Percentiles rank a stretch among this genome's conserved stretches.
These are phyloP conservation scores for Funneliformis caledonium DNA, from an alignment of 371 early-diverging fungal species.

Conservation along the genomic window DNA sequence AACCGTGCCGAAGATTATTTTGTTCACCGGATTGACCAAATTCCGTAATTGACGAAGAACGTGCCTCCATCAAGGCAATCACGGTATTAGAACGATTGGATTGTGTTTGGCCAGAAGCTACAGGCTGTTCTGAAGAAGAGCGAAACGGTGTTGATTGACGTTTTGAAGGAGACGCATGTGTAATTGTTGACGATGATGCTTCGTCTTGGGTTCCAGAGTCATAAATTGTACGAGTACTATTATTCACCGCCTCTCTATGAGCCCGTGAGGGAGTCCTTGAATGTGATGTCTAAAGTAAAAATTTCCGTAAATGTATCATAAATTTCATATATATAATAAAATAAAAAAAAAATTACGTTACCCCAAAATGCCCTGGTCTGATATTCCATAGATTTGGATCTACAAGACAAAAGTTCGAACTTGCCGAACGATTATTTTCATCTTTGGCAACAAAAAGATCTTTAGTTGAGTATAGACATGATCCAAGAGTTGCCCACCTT, in stretches of 20 bases:
- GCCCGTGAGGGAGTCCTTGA: not conserved
- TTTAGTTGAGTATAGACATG: slow-evolving; percentile 66
- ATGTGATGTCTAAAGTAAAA: not conserved
- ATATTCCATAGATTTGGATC: slow-evolving; percentile 71
- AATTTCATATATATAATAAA: not conserved
- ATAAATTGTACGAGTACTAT: not conserved
- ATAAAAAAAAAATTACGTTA: slow-evolving; percentile 32
- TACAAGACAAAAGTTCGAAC: slow-evolving; percentile 65
- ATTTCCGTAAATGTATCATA: not conserved
- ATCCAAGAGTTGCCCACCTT: slow-evolving; percentile 71
- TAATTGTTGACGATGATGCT: not conserved
- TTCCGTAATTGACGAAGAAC: slow-evolving; percentile 39
- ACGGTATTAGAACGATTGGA: slow-evolving; percentile 10
- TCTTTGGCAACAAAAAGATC: slow-evolving; percentile 67
- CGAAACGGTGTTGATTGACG: slow-evolving; percentile 42
- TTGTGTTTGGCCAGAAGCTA: slow-evolving; percentile 41
- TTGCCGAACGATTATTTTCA: slow-evolving; percentile 66
- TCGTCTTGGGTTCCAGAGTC: not conserved
- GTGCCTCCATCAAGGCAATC: slow-evolving; percentile 20
- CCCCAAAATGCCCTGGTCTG: slow-evolving; percentile 56
- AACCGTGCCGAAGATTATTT: slow-evolving; percentile 59
- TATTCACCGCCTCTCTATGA: slow-evolving; percentile 8
- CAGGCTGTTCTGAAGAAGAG: slow-evolving; percentile 44
- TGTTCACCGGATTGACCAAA: slow-evolving; percentile 51
- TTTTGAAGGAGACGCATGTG: slow-evolving; percentile 38